A percentile compares a stretch with the other conserved stretches of the same genome.
Conservation (phyloP, 2,329 filamentous ascomycete genomes). For the Zopfia rhizophila region DNA sequence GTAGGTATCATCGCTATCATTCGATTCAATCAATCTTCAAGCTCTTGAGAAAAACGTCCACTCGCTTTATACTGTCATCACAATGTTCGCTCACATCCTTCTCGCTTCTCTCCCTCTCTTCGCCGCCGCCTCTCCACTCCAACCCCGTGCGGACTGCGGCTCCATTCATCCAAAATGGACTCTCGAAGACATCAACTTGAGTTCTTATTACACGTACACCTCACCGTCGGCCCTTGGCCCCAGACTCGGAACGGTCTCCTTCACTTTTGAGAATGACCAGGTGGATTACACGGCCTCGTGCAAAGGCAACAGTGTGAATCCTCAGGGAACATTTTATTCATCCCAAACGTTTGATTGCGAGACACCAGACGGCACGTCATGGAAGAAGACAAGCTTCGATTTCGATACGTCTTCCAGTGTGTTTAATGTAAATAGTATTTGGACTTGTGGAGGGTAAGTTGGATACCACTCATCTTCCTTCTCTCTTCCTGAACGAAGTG, state of each 20-base stretch:
- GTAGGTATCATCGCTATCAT: too few relatives aligned
- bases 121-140: neutral
- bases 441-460: conserved; percentile 22
- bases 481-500: too few relatives aligned
- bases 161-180: conserved; percentile 2
- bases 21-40: too few relatives aligned
- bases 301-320: conserved; percentile 9
- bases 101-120: conserved; percentile 4
- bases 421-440: conserved; percentile 17
- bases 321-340: conserved; percentile 13
- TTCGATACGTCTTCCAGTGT: conserved; percentile 7
- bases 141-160: neutral
- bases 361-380: neutral
- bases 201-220: conserved; percentile 18
- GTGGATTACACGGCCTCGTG: conserved; percentile 7
- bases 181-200: neutral
- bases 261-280: conserved; percentile 11
- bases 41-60: too few relatives aligned
- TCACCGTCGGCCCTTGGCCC: conserved; percentile 11
- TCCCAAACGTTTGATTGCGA: conserved; percentile 11
- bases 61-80: conserved; percentile 8
- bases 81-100: conserved; percentile 2
- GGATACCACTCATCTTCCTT: too few relatives aligned
- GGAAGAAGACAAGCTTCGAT: conserved; percentile 17
- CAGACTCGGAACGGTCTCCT: conserved; percentile 16